These are phyloP conservation scores for Triticum aestivum DNA, from an alignment of 176 grass and related monocot species.

Conservation along the genomic window IWGSC_CS_RefSeq_v2.1 NC_057814.1:623898361-623898860, in stretches of 20 bases:
- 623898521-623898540: slow-evolving; percentile 85
- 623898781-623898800: slow-evolving; percentile 71
- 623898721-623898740: neutral
- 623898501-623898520: slow-evolving; percentile 34
- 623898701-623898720: neutral
- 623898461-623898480: no score
- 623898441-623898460: no score
- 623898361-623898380: slow-evolving; percentile 74
- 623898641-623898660: neutral
- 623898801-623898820: slow-evolving; percentile 78
- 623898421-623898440: neutral
- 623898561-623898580: slow-evolving; percentile 48
- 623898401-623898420: slow-evolving; percentile 39
- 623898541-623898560: slow-evolving; percentile 75
- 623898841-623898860: neutral
- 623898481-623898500: no score
- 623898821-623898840: slow-evolving; percentile 83
- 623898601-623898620: slow-evolving; percentile 73
- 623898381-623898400: slow-evolving; percentile 83
- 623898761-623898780: slow-evolving; percentile 38
- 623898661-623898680: neutral
- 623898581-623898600: slow-evolving; percentile 76
- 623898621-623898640: neutral
- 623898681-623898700: neutral
- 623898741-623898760: slow-evolving; percentile 61